Evolutionary conservation across 164 flowering plant genomes (phyloP), one percentile per base, ranked within the genome.

Genomic region (Nelumbo lutea): DNA sequence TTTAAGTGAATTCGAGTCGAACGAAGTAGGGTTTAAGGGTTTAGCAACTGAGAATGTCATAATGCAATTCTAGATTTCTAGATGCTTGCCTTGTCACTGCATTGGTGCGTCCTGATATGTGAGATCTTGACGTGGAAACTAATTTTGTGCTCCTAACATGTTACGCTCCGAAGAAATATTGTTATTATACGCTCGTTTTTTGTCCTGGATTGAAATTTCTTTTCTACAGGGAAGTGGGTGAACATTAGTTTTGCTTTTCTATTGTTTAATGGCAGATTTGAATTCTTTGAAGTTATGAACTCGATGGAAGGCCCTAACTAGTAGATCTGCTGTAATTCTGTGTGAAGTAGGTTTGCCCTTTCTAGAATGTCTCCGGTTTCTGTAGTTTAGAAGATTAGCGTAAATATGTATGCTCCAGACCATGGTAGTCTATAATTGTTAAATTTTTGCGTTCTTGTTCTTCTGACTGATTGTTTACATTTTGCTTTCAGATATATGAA

Each of bases 71-170:
- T 59, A 9, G 40, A 68, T 68, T 6, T 4, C 27, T 27, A 27
- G 27, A 27, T 27, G 27, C 27, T 27, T 27, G 27, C 3, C 38
- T 59, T 1, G 45, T 61, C 11, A 15, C 14, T 61, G 9, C 56
- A 27, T 9, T 38, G 55, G 27, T 43, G 8, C 6, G 45, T 11
- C 51, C 9, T 60, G 50, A 27, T 60, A 11, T 47, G 42, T 50
- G 15, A 15, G 70, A 66, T 74, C 57, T 66, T 52, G 46, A 14
- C 9, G 65, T 38, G 55, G 15, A 40, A 42, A 5, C 51, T 41
- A 15, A 38, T 15, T n/a, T 67, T 67, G 40, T 53, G 55, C 55
- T 39, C 41, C 40, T 40, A 38, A 53, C 13, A 13, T 6, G 53
- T 66, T 41, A 15, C 38, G 53, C 7, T 51, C 3, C 43, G 56